These are phyloP conservation scores for Solanum clarkiae DNA, from an alignment of 257 asterid species.

Conservation along the genomic window DNA sequence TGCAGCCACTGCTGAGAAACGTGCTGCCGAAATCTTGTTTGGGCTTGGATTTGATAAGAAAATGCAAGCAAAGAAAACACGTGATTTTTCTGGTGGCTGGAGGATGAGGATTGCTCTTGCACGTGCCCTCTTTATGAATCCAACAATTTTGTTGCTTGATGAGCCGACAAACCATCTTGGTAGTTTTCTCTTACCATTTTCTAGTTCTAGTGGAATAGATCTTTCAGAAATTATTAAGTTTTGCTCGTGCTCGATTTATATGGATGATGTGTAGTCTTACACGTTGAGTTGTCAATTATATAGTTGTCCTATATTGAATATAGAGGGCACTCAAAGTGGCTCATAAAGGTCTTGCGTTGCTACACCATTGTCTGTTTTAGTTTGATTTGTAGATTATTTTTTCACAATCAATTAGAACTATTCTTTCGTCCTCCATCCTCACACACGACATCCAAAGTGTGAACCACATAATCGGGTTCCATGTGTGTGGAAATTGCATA, in stretches of 20 bases:
- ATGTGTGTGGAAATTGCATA: neutral
- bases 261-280: neutral
- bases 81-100: conserved; percentile 99
- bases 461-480: neutral
- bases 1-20: conserved; percentile 94
- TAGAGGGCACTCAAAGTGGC: neutral
- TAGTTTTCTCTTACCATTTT: conserved; percentile 7
- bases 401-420: neutral
- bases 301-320: neutral
- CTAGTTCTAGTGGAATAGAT: neutral
- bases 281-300: neutral
- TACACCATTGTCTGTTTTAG: neutral
- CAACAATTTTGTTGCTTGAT: conserved; percentile 80
- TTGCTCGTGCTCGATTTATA: neutral
- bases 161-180: conserved; percentile 99
- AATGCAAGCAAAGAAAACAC: conserved; percentile 93
- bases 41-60: conserved; percentile 88
- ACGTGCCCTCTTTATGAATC: conserved; percentile 93
- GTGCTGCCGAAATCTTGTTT: conserved; percentile 92
- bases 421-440: neutral
- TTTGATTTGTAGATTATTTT: neutral
- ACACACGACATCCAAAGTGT: neutral
- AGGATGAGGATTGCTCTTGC: conserved; percentile 99
- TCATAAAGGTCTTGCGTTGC: neutral
- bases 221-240: neutral